Conservation (phyloP, 2,329 filamentous ascomycete species). For the Alternaria longipes region DNA sequence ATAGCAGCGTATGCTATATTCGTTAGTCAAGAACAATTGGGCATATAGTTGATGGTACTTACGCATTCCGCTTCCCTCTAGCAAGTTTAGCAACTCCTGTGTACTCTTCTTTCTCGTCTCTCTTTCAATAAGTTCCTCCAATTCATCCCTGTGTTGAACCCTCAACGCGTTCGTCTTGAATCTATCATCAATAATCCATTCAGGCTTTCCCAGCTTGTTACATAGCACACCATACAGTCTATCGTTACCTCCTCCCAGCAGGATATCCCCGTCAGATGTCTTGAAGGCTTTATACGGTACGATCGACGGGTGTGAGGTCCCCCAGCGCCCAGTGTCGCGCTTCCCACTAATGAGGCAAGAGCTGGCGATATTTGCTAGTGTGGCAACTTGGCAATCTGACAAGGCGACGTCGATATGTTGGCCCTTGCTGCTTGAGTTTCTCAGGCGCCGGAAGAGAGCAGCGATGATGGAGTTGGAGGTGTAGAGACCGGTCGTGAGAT, state of each 20-base stretch:
- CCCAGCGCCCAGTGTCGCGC: conserved; percentile 90
- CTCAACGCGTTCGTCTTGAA: conserved; percentile 68
- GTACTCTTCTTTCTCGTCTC: conserved; percentile 82
- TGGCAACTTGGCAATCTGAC: conserved; percentile 94
- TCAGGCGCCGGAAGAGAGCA: conserved; percentile 76
- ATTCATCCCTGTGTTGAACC: conserved; percentile 74
- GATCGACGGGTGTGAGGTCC: conserved; percentile 97
- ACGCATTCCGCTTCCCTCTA: conserved; percentile 89
- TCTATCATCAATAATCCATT: conserved; percentile 66
- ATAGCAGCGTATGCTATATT: conserved; percentile 79
- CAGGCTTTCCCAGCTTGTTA: conserved; percentile 64
- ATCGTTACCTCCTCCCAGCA: conserved; percentile 72
- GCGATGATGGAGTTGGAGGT: conserved; percentile 97
- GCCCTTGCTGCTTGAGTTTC: conserved; percentile 74
- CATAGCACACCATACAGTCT: conserved; percentile 68
- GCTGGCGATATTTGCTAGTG: conserved; percentile 92
- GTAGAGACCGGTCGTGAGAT: conserved; percentile 93
- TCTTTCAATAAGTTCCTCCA: conserved; percentile 81
- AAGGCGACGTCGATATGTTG: conserved; percentile 93
- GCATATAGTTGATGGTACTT: conserved; percentile 13
- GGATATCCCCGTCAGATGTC: conserved; percentile 69
- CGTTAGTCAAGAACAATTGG: conserved; percentile 13
- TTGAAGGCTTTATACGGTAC: conserved; percentile 90
- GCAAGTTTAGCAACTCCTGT: conserved; percentile 82
- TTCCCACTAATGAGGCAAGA: conserved; percentile 88